Conservation (phyloP, 139 green algal genomes). For the Prasinococcaceae sp. region DNA sequence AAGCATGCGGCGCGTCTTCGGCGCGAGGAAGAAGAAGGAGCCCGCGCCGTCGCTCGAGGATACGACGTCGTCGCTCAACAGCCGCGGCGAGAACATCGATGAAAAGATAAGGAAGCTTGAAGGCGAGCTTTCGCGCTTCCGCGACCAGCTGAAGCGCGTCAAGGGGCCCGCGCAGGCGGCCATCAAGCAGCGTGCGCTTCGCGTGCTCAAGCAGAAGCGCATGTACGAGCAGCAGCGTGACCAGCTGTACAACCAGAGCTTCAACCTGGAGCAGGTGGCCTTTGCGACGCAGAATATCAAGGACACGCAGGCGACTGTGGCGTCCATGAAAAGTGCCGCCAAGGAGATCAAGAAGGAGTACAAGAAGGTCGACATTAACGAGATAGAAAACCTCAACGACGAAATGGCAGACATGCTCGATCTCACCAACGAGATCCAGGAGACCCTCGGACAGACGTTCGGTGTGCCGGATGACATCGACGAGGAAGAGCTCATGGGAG, state of each 20-base stretch:
- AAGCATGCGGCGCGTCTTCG: conserved; percentile 82
- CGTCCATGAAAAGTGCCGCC: conserved; percentile 56
- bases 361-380: conserved; percentile 79
- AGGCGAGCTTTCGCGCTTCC: conserved; percentile 69
- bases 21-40: conserved; percentile 52
- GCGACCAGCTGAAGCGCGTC: conserved; percentile 68
- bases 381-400: conserved; percentile 90
- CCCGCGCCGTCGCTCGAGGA: conserved; percentile 64
- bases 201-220: conserved; percentile 89
- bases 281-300: conserved; percentile 29
- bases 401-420: conserved; percentile 89
- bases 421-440: conserved; percentile 78
- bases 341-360: conserved; percentile 74
- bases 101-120: conserved; percentile 90
- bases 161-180: conserved; percentile 75
- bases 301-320: conserved; percentile 32
- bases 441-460: conserved; percentile 67
- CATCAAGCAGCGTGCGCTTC: conserved; percentile 64
- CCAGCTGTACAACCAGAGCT: conserved; percentile 87
- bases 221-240: conserved; percentile 88
- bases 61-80: conserved; percentile 24
- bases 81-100: conserved; percentile 51
- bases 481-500: conserved; percentile 89
- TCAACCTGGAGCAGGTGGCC: conserved; percentile 82
- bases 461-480: conserved; percentile 87